Conservation (phyloP, 164 flowering plant species). For the Stephania japonica region DNA sequence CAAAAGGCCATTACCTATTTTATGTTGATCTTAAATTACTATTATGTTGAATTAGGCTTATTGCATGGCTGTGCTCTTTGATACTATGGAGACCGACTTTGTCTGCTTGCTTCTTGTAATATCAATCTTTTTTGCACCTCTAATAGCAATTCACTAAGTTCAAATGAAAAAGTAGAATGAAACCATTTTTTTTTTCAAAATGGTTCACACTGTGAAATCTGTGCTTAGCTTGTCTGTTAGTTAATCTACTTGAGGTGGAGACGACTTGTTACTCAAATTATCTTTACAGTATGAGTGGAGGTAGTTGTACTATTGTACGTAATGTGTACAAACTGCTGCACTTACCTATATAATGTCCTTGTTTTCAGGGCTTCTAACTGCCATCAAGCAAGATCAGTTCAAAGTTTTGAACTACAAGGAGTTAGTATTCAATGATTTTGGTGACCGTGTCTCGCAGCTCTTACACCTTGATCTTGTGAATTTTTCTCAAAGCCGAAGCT, state of each 20-base stretch:
- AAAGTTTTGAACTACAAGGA: conserved; percentile 18
- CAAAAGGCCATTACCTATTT: not conserved
- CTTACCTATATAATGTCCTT: not conserved
- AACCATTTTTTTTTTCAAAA: not conserved
- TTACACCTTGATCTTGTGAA: conserved; percentile 17
- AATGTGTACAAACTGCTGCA: not conserved
- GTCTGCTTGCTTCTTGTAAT: no score
- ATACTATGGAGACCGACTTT: no score
- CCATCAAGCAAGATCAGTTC: conserved; percentile 17
- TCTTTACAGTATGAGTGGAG: not conserved
- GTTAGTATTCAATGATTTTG: conserved; percentile 20
- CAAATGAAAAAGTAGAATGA: no score
- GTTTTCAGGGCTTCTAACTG: conserved; percentile 24
- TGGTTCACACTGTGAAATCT: not conserved
- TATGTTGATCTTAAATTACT: not conserved
- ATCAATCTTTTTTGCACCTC: no score
- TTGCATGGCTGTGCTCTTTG: not conserved
- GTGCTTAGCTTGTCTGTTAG: not conserved
- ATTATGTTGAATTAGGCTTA: not conserved
- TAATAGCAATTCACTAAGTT: no score
- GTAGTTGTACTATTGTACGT: no score
- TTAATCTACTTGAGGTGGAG: not conserved
- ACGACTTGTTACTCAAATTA: not conserved
- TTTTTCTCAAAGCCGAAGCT: conserved; percentile 8
- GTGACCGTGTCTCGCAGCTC: conserved; percentile 28